A percentile compares a stretch with the other conserved stretches of the same genome.
These are phyloP conservation scores for Didymella pomorum DNA, from an alignment of 2,329 filamentous ascomycete species.

Conservation along the genomic window DNA sequence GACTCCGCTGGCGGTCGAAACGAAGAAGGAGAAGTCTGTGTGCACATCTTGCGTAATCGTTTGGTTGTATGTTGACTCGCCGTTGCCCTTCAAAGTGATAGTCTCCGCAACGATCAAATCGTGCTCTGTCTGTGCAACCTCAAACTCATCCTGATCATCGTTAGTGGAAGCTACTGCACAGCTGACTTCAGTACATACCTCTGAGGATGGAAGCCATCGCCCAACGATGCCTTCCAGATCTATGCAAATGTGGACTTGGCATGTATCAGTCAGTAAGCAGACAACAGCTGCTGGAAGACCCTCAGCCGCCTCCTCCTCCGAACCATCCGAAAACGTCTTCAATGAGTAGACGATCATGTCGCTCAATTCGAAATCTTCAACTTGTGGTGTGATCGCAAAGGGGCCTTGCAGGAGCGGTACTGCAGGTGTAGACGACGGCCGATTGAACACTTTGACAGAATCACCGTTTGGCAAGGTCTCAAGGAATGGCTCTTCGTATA, in stretches of 20 bases:
- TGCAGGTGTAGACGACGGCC: conserved; percentile 62
- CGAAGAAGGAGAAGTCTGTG: conserved; percentile 66
- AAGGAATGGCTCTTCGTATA: conserved; percentile 58
- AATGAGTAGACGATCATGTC: conserved; percentile 66
- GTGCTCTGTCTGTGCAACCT: conserved; percentile 34
- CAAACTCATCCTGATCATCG: conserved; percentile 31
- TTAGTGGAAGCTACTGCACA: not conserved
- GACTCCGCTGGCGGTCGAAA: conserved; percentile 63
- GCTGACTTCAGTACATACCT: conserved; percentile 28
- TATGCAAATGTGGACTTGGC: conserved; percentile 66
- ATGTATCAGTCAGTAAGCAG: conserved; percentile 64
- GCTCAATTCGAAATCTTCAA: conserved; percentile 64
- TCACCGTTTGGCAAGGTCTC: conserved; percentile 53
- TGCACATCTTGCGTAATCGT: conserved; percentile 64
- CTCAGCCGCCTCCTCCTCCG: conserved; percentile 57
- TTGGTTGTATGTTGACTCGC: conserved; percentile 54
- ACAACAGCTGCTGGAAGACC: conserved; percentile 65
- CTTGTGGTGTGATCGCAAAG: conserved; percentile 61
- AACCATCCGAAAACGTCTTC: conserved; percentile 59
- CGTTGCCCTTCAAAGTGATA: conserved; percentile 40
- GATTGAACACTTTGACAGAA: conserved; percentile 61
- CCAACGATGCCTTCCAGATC: conserved; percentile 69
- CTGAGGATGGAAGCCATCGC: conserved; percentile 65
- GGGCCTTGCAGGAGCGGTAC: conserved; percentile 70
- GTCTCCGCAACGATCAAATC: conserved; percentile 53